phyloP scores from a whole-genome alignment of 768 basidiomycete genomes.

The Suillus plorans region DNA sequence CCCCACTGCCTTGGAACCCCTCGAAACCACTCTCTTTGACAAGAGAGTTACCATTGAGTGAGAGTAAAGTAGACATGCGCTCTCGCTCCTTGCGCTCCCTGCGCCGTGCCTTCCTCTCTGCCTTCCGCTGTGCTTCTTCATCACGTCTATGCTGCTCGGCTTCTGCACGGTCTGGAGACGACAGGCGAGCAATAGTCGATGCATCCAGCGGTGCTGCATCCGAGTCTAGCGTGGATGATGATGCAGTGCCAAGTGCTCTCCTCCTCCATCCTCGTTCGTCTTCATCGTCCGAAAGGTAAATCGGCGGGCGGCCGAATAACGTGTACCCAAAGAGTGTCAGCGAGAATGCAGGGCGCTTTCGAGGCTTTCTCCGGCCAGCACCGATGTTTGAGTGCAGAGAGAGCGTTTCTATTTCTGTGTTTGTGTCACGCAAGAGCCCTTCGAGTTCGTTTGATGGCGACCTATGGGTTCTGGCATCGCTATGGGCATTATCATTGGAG shows the following conservation, averaged over 20 bases:
- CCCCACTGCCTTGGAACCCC: slow-evolving; percentile 61
- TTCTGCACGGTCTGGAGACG: slow-evolving; percentile 39
- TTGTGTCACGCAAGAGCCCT: slow-evolving; percentile 48
- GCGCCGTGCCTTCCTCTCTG: slow-evolving; percentile 46
- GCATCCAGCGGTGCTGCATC: slow-evolving; percentile 68
- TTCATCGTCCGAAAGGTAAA: slow-evolving; percentile 58
- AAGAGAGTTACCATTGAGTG: slow-evolving; percentile 31
- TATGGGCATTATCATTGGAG: slow-evolving; percentile 13
- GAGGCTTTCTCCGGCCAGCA: slow-evolving; percentile 29
- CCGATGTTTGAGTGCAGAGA: slow-evolving; percentile 68
- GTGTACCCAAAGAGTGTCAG: slow-evolving; percentile 67
- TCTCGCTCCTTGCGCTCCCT: slow-evolving; percentile 47
- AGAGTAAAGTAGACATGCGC: slow-evolving; percentile 29
- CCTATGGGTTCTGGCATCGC: slow-evolving; percentile 29
- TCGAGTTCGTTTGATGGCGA: slow-evolving; percentile 42
- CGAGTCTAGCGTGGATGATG: slow-evolving; percentile 58
- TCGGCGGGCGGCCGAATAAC: slow-evolving; percentile 62
- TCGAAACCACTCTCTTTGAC: slow-evolving; percentile 49
- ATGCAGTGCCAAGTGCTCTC: slow-evolving; percentile 24
- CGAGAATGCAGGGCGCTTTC: slow-evolving; percentile 32
- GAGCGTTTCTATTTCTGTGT: slow-evolving; percentile 59
- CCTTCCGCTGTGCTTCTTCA: slow-evolving; percentile 43
- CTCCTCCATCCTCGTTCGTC: slow-evolving; percentile 18
- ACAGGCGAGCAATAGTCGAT: slow-evolving; percentile 52
- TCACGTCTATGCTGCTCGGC: slow-evolving; percentile 33